These are phyloP conservation scores for Trametes cinnabarina DNA, from an alignment of 768 basidiomycete genomes.

Conservation along the genomic window DNA sequence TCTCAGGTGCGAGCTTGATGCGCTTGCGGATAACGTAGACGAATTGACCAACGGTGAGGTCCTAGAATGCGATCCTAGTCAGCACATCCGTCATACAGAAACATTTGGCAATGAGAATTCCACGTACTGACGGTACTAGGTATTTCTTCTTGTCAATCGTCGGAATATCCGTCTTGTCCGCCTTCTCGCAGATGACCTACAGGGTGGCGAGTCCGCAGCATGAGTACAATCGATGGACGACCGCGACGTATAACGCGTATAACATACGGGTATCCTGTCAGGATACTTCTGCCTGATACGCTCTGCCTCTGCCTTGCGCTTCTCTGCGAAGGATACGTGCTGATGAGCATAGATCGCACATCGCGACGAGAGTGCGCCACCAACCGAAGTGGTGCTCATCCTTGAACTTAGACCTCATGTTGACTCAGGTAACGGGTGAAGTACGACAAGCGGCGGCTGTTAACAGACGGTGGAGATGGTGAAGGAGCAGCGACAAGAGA, in stretches of 20 bases:
- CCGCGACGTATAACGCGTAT: neutral
- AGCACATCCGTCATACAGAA: neutral
- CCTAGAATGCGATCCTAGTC: slow-evolving; percentile 46
- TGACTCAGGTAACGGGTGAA: slow-evolving; percentile 16
- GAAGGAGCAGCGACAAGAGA: slow-evolving; percentile 15
- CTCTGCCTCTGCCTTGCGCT: slow-evolving; percentile 99
- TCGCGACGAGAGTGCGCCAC: slow-evolving; percentile 34
- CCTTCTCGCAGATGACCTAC: slow-evolving; percentile 99
- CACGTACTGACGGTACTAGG: slow-evolving; percentile 87
- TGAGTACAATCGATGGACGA: neutral
- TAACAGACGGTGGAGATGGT: neutral
- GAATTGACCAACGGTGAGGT: slow-evolving; percentile 96
- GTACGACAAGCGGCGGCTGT: neutral
- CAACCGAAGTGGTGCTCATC: slow-evolving; percentile 98
- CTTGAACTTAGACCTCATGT: slow-evolving; percentile 95
- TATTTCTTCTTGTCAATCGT: slow-evolving; percentile 99
- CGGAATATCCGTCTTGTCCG: slow-evolving; percentile 96
- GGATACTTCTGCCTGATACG: slow-evolving; percentile 98
- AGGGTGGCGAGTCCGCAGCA: neutral
- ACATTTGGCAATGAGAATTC: neutral
- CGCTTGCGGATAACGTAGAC: slow-evolving; percentile 99
- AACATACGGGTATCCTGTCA: slow-evolving; percentile 92
- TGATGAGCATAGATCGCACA: slow-evolving; percentile 35
- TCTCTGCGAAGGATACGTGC: slow-evolving; percentile 57
- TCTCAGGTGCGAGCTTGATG: slow-evolving; percentile 99